Evolutionary conservation across 257 asterid genomes (phyloP).

Genomic region (Echites panduratus): DNA sequence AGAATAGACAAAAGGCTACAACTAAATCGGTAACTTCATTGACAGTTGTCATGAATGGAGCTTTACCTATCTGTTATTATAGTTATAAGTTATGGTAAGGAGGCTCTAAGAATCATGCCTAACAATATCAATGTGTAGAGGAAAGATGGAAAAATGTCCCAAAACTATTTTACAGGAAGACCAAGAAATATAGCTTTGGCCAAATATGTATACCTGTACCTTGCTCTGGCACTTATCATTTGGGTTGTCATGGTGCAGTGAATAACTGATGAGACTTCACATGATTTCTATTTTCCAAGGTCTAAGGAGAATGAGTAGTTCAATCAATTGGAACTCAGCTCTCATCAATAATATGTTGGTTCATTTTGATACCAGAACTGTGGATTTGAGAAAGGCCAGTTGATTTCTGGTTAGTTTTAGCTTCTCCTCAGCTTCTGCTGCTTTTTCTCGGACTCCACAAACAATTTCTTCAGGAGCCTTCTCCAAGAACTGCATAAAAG

Average conservation of each 20-base stretch:
- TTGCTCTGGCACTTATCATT: neutral
- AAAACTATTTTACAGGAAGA: neutral
- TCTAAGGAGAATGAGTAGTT: neutral
- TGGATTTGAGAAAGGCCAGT: conserved; percentile 58
- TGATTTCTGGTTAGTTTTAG: conserved; percentile 66
- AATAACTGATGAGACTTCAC: neutral
- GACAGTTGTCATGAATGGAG: neutral
- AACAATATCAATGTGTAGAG: neutral
- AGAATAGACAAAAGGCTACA: neutral
- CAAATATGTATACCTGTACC: neutral
- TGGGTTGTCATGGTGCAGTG: neutral
- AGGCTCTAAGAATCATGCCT: neutral
- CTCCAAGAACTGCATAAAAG: conserved; percentile 61
- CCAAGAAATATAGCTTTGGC: neutral
- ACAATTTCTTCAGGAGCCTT: conserved; percentile 88
- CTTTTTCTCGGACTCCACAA: conserved; percentile 74
- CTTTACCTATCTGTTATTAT: neutral
- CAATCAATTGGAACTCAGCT: neutral
- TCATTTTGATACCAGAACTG: conserved; percentile 49
- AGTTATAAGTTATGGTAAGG: neutral
- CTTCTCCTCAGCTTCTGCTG: conserved; percentile 84
- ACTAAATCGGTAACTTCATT: neutral
- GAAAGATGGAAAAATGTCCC: neutral
- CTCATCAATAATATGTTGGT: too few species aligned
- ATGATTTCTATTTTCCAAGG: neutral